phyloP scores from a whole-genome alignment of 345 rosid species.

The Alliaria petiolata region DNA sequence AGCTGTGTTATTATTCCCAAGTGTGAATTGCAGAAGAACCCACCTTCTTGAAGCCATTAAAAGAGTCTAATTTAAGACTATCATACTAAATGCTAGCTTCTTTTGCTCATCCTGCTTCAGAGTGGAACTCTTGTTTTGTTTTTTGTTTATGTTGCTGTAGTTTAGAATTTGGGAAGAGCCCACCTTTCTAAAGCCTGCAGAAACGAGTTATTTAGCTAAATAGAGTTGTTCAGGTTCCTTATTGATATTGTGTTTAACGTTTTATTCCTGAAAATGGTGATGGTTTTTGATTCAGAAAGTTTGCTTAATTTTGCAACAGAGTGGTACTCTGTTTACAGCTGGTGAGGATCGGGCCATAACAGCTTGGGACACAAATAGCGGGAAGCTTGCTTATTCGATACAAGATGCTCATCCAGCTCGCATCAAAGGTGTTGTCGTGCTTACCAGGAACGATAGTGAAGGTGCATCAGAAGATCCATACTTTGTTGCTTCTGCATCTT shows the following conservation, averaged over 20 bases:
- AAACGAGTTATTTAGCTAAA: not conserved
- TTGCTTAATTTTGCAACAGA: conserved; percentile 40
- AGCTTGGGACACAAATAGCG: conserved; percentile 85
- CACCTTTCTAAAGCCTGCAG: not conserved
- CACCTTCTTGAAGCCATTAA: not conserved
- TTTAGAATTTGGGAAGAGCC: not conserved
- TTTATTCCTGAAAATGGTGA: not conserved
- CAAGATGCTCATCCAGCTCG: conserved; percentile 81
- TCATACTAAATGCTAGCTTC: not conserved
- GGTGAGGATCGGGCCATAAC: conserved; percentile 85
- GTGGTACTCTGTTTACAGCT: conserved; percentile 70
- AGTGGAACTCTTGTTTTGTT: not conserved
- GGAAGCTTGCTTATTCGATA: conserved; percentile 71
- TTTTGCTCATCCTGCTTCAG: not conserved
- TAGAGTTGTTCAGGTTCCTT: not conserved
- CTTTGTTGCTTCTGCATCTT: conserved; percentile 77
- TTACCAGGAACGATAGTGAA: conserved; percentile 41
- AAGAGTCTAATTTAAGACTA: not conserved
- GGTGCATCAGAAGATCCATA: conserved; percentile 55
- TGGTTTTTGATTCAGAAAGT: not conserved
- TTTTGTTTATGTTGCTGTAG: not conserved
- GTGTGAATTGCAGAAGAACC: not conserved
- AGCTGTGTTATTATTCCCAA: not conserved
- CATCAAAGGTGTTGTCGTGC: conserved; percentile 78
- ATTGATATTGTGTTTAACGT: not conserved